phyloP scores from a whole-genome alignment of 768 basidiomycete species.

The Tricholoma flavovirens region DNA sequence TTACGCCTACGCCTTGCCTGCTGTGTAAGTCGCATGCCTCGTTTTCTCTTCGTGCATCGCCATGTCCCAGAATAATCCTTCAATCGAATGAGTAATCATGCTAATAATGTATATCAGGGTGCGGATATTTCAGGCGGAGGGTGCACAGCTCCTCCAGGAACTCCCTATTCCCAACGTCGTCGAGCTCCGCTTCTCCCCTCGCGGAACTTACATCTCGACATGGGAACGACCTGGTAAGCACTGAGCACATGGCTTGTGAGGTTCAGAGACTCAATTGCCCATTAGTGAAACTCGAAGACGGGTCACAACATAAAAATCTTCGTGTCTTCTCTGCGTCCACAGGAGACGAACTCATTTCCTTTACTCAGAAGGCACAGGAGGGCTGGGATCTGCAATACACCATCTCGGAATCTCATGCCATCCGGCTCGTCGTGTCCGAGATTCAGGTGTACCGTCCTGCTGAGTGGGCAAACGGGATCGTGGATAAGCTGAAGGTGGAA shows the following conservation, averaged over 20 bases:
- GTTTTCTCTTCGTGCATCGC: slow-evolving; percentile 12
- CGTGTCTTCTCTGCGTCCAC: slow-evolving; percentile 83
- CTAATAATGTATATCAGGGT: slow-evolving; percentile 40
- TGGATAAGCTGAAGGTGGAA: slow-evolving; percentile 79
- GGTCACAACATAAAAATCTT: slow-evolving; percentile 88
- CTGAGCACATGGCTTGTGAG: not conserved
- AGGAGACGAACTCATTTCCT: slow-evolving; percentile 81
- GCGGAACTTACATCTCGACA: slow-evolving; percentile 88
- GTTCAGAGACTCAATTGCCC: not conserved
- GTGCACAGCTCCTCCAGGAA: slow-evolving; percentile 67
- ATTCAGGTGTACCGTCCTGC: slow-evolving; percentile 80
- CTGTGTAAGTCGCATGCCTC: slow-evolving; percentile 46
- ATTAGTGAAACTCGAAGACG: slow-evolving; percentile 81
- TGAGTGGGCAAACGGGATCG: slow-evolving; percentile 73
- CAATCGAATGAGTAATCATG: not conserved
- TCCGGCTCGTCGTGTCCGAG: slow-evolving; percentile 75
- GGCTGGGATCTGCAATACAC: slow-evolving; percentile 92
- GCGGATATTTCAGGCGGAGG: slow-evolving; percentile 71
- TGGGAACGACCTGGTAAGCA: slow-evolving; percentile 84
- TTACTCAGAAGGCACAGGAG: slow-evolving; percentile 87
- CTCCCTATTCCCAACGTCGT: slow-evolving; percentile 69
- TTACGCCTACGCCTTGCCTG: slow-evolving; percentile 78
- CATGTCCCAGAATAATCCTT: not conserved
- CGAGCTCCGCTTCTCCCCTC: slow-evolving; percentile 89
- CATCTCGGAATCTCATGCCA: slow-evolving; percentile 79